phyloP scores from a whole-genome alignment of 2,329 filamentous ascomycete species.

The Dactylonectria macrodidyma region DNA sequence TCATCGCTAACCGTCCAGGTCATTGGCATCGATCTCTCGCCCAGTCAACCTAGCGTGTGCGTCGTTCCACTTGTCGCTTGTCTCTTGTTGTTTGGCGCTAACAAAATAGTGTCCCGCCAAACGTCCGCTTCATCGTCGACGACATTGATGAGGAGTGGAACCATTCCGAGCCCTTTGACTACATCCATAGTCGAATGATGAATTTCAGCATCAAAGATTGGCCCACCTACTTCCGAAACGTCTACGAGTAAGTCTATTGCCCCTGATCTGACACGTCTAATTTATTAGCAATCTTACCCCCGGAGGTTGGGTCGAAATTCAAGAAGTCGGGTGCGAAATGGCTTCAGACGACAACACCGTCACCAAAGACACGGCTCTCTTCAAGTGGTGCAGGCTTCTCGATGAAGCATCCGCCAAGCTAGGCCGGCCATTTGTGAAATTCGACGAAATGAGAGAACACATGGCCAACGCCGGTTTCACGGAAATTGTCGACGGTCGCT shows the following conservation, averaged over 20 bases:
- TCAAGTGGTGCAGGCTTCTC: background rate
- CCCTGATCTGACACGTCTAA: too few species aligned
- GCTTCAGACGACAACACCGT: background rate
- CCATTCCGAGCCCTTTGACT: background rate
- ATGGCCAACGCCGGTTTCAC: background rate
- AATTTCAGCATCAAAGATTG: background rate
- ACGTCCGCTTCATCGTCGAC: background rate
- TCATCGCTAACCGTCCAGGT: background rate
- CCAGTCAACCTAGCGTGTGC: conserved; percentile 28
- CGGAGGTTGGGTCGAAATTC: background rate
- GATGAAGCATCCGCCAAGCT: background rate
- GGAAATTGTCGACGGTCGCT: background rate
- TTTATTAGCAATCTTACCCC: background rate
- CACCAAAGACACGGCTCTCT: background rate
- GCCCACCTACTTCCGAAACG: background rate
- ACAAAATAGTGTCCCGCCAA: background rate
- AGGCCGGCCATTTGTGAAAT: background rate
- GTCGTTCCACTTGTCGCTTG: background rate
- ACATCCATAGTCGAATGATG: conserved; percentile 1
- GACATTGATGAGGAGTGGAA: background rate
- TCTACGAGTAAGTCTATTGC: background rate
- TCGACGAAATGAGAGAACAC: background rate
- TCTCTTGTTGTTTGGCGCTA: too few species aligned
- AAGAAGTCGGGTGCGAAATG: background rate
- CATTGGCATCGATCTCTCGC: conserved; percentile 23